phyloP scores from a whole-genome alignment of 2,329 filamentous ascomycete genomes.

The Fusarium metavorans region DNA sequence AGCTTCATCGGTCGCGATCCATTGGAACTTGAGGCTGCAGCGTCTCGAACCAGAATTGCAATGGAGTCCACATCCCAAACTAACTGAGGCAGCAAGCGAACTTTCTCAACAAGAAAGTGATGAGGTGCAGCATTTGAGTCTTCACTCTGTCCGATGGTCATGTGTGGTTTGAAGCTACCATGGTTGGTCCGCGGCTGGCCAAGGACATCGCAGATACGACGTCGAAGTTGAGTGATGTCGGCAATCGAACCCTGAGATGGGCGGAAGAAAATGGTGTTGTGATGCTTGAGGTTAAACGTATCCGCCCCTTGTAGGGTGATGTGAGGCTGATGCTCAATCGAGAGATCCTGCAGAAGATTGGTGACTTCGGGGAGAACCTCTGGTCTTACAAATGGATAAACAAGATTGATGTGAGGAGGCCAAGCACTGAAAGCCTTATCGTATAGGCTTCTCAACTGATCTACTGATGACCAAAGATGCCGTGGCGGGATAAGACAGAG shows the following conservation, averaged over 20 bases:
- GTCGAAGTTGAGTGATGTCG: constrained; percentile 50
- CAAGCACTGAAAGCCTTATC: constrained; percentile 72
- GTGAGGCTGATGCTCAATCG: constrained; percentile 19
- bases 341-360: constrained; percentile 40
- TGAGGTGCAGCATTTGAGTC: constrained; percentile 59
- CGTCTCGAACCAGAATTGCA: constrained; percentile 65
- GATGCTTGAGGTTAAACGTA: constrained; percentile 61
- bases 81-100: constrained; percentile 59
- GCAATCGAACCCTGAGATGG: constrained; percentile 25
- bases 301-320: constrained; percentile 56
- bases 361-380: constrained; percentile 59
- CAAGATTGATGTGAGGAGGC: constrained; percentile 75
- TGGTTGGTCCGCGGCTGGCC: constrained; percentile 38
- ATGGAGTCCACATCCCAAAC: constrained; percentile 63
- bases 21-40: constrained; percentile 43
- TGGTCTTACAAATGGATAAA: constrained; percentile 72
- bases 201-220: constrained; percentile 52
- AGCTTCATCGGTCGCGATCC: constrained; percentile 64
- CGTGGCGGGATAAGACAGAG: constrained; percentile 69
- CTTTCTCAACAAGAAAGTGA: constrained; percentile 65
- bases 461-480: constrained; percentile 60
- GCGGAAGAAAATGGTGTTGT: constrained; percentile 63
- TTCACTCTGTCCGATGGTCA: constrained; percentile 72
- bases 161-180: constrained; percentile 57
- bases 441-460: constrained; percentile 70